Evolutionary conservation across 2,329 filamentous ascomycete genomes (phyloP), one percentile per base, ranked within the genome.

Genomic region (Trichoderma koningii): DNA sequence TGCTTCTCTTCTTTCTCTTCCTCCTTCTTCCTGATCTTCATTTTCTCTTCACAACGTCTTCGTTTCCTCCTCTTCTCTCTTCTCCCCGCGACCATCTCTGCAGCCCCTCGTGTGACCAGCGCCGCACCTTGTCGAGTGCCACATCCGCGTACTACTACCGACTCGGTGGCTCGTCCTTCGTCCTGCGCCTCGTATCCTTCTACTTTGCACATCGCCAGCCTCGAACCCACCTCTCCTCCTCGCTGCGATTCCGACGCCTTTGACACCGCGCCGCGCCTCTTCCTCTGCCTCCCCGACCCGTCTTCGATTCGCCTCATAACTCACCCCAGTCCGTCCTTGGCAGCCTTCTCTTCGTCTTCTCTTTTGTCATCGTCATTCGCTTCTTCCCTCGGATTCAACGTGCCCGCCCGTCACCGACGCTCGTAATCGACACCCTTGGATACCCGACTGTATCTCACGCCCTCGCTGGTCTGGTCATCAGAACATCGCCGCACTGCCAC

Each of bases 221-320:
- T 51, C 55, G 50, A 23, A 38, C 34, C 12, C 34, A 14, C 17
- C 34, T 44, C 28, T 6, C 19, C 50, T 26, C 50, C 41, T 47
- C 38, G 38, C 26, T 55, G 41, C 41, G 7, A 30, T 21, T 63
- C 26, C 52, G 59, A 41, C 48, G 21, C 17, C 59, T 51, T 61
- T 63, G 59, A 63, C 45, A 63, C 53, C 59, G 50, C 59, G 59
- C 59, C 44, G 34, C 62, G 62, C 45, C 44, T 59, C 10, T 38
- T 10, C 34, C 34, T 38, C 34, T 38, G 34, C 34, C 34, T 38
- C 34, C 55, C 55, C 60, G 23, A 28, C 41, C 28, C 28, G 23
- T 64, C 62, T 50, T 64, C 53, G 34, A 50, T 64, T 64, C 45
- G 61, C 28, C 53, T 34, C 34, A 50, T n/a, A 56, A 50, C 61